Percentiles rank a stretch among this genome's conserved stretches.
phyloP scores from a whole-genome alignment of 2,329 filamentous ascomycete species.

The Fusarium citri region DNA sequence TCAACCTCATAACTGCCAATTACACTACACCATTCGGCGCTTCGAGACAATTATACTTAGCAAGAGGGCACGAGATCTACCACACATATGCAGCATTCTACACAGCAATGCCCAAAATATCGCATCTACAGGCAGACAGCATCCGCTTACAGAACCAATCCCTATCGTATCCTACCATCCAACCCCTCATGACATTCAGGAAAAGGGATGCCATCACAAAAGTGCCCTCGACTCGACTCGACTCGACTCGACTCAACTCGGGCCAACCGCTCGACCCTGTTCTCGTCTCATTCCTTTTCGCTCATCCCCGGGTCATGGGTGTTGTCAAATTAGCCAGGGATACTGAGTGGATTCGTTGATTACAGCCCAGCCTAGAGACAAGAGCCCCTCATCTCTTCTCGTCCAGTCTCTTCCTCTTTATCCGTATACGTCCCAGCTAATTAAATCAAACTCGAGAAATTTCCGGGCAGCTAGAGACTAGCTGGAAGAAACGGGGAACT shows the following conservation, averaged over 20 bases:
- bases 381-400: not conserved
- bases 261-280: constrained; percentile 15
- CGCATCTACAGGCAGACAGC: constrained; percentile 11
- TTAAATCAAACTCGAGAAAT: constrained; percentile 27
- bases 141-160: constrained; percentile 33
- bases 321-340: constrained; percentile 37
- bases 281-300: constrained; percentile 29
- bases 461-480: constrained; percentile 2
- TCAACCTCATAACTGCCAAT: constrained; percentile 5
- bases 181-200: constrained; percentile 16
- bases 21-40: constrained; percentile 22
- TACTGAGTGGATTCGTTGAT: constrained; percentile 17
- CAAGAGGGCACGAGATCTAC: constrained; percentile 25
- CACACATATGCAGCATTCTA: constrained; percentile 13
- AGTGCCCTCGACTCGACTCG: constrained; percentile 3
- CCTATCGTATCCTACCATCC: constrained; percentile 11
- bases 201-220: not conserved
- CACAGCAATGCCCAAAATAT: constrained; percentile 3
- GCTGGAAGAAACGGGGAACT: constrained; percentile 7
- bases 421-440: constrained; percentile 3
- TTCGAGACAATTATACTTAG: constrained; percentile 21
- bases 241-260: constrained; percentile 28
- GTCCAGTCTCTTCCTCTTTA: not conserved
- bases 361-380: not conserved
- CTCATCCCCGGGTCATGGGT: constrained; percentile 33